phyloP scores from a whole-genome alignment of 1,139 yeast species.

The Trichomonascaceae sp. region DNA sequence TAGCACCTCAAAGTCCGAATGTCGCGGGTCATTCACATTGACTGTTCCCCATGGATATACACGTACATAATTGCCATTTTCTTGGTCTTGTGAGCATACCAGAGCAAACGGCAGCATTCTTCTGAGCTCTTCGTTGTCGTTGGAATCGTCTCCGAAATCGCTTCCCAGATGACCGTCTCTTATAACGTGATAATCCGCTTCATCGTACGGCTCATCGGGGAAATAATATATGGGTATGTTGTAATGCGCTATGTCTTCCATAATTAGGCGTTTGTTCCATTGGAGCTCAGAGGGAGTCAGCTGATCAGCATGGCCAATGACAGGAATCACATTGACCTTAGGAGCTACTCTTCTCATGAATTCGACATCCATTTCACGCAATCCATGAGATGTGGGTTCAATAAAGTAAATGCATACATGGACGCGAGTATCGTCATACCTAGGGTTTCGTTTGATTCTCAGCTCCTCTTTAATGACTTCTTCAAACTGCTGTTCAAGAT shows the following conservation, averaged over 20 bases:
- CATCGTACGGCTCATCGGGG: constrained; percentile 63
- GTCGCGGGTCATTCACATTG: constrained; percentile 75
- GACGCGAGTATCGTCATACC: constrained; percentile 66
- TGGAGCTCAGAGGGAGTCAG: constrained; percentile 69
- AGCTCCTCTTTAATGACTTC: constrained; percentile 88
- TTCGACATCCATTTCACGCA: constrained; percentile 62
- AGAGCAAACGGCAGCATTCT: constrained; percentile 78
- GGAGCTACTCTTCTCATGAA: constrained; percentile 70
- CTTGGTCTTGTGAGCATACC: constrained; percentile 63
- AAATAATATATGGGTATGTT: constrained; percentile 80
- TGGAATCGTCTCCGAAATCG: neutral
- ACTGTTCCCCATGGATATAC: constrained; percentile 92
- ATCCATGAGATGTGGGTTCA: constrained; percentile 68
- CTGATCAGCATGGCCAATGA: constrained; percentile 78
- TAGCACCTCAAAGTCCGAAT: constrained; percentile 70
- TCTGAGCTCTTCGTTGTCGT: constrained; percentile 42
- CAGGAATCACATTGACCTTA: constrained; percentile 80
- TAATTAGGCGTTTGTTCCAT: constrained; percentile 55
- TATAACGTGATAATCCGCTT: constrained; percentile 40
- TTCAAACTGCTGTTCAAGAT: constrained; percentile 81
- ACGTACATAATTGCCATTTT: constrained; percentile 59
- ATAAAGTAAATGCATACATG: constrained; percentile 65
- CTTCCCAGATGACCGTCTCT: neutral
- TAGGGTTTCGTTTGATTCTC: constrained; percentile 76
- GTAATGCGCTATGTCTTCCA: constrained; percentile 70